Percentiles rank a stretch among this genome's conserved stretches.
Conservation (phyloP, 495 filamentous ascomycete species). For the Cercophora samala region DNA sequence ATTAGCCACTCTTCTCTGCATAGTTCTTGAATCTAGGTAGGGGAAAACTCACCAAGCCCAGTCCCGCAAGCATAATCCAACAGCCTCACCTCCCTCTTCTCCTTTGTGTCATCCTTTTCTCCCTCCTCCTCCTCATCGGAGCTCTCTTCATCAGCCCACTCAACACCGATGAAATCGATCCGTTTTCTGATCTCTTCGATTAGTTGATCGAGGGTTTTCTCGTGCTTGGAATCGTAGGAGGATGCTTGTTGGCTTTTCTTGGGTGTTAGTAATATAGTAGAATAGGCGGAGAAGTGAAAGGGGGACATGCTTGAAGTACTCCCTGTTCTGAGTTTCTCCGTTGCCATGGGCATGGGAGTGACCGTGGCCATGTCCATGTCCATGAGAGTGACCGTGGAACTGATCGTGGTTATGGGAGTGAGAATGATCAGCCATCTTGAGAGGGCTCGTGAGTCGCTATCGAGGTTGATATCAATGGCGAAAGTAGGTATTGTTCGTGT, state of each 20-base stretch:
- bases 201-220: conserved; percentile 38
- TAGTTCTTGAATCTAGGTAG: too few relatives aligned
- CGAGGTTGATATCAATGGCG: too few relatives aligned
- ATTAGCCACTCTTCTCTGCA: conserved; percentile 34
- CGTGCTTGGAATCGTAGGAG: conserved; percentile 41
- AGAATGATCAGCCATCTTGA: conserved; percentile 1
- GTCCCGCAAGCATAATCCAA: conserved; percentile 78
- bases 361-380: background rate
- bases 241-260: conserved; percentile 38
- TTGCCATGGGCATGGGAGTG: background rate
- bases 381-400: conserved; percentile 6
- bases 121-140: conserved; percentile 27
- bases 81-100: conserved; percentile 51
- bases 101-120: conserved; percentile 29
- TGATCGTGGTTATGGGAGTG: background rate
- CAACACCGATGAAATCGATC: conserved; percentile 61
- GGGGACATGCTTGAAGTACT: conserved; percentile 43
- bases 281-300: conserved; percentile 11
- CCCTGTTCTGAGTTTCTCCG: conserved; percentile 38
- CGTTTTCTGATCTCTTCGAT: conserved; percentile 48
- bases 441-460: background rate
- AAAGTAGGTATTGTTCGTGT: too few relatives aligned
- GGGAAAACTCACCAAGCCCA: conserved; percentile 47
- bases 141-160: conserved; percentile 44
- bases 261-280: background rate